A percentile compares a stretch with the other conserved stretches of the same genome.
Conservation (phyloP, 257 asterid genomes). For the Thymus quinquecostatus region DNA sequence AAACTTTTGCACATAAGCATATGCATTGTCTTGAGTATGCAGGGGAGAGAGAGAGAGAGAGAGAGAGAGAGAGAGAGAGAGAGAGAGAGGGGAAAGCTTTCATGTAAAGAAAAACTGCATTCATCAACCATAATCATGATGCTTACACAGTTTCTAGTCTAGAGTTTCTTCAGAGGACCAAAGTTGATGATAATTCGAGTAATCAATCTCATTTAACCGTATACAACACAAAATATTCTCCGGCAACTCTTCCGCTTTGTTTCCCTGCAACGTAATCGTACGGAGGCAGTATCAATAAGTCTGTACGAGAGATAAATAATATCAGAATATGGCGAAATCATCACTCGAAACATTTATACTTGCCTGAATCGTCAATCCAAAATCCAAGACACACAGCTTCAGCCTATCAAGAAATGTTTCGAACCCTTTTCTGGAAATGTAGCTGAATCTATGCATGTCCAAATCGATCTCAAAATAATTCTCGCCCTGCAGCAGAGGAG, state of each 20-base stretch:
- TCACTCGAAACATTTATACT: conserved; percentile 29
- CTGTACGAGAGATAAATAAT: neutral
- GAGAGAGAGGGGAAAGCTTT: neutral
- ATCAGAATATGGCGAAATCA: neutral
- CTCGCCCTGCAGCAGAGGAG: conserved; percentile 59
- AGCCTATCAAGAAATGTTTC: conserved; percentile 81
- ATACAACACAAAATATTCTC: conserved; percentile 90
- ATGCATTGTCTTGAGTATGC: neutral
- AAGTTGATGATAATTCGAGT: conserved; percentile 73
- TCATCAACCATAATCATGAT: conserved; percentile 30
- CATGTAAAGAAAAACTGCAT: conserved; percentile 28
- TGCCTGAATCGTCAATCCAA: conserved; percentile 96
- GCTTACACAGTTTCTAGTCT: conserved; percentile 43
- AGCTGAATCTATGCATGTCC: conserved; percentile 98
- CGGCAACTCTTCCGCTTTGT: conserved; percentile 92
- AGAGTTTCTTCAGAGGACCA: conserved; percentile 48
- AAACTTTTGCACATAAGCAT: neutral
- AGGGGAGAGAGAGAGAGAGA: neutral
- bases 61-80: conserved; percentile 15
- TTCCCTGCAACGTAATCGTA: conserved; percentile 61
- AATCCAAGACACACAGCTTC: conserved; percentile 80
- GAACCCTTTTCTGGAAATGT: conserved; percentile 91
- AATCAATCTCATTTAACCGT: conserved; percentile 86
- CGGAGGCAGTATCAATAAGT: conserved; percentile 18
- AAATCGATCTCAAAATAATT: conserved; percentile 90